Percentiles rank a stretch among this genome's conserved stretches.
phyloP scores from a whole-genome alignment of 2,329 filamentous ascomycete genomes.

The Fusarium devonianum region DNA sequence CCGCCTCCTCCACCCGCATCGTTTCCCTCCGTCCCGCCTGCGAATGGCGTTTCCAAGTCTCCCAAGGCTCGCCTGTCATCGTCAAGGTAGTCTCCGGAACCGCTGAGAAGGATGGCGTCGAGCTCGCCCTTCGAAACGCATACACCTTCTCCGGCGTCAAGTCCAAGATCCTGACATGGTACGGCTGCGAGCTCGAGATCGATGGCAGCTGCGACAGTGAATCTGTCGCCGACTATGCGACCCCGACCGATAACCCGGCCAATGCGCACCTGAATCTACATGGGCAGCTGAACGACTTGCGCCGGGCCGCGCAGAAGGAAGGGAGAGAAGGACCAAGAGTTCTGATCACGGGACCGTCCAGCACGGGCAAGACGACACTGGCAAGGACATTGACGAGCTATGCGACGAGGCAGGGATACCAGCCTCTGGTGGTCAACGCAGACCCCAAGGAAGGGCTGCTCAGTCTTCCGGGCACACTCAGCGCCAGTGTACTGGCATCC shows the following conservation, averaged over 20 bases:
- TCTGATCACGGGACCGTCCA: conserved; percentile 79
- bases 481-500: conserved; percentile 84
- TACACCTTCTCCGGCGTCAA: conserved; percentile 86
- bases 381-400: conserved; percentile 81
- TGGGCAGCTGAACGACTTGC: conserved; percentile 79
- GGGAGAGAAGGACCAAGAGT: conserved; percentile 75
- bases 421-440: conserved; percentile 84
- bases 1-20: conserved; percentile 53
- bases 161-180: conserved; percentile 90
- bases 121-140: conserved; percentile 79
- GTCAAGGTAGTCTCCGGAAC: conserved; percentile 77
- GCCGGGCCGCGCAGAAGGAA: conserved; percentile 64
- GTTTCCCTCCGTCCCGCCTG: conserved; percentile 66
- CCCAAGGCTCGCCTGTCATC: conserved; percentile 53
- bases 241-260: conserved; percentile 81
- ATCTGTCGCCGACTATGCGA: conserved; percentile 66
- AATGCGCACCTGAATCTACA: conserved; percentile 85
- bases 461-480: conserved; percentile 80
- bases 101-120: conserved; percentile 93
- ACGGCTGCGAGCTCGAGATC: conserved; percentile 86
- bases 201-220: conserved; percentile 64
- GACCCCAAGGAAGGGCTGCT: conserved; percentile 84
- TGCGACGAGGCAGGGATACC: conserved; percentile 74
- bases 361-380: conserved; percentile 84
- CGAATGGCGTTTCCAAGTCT: conserved; percentile 83